Evolutionary conservation across 495 filamentous ascomycete genomes (phyloP), one percentile per base, ranked within the genome.

Genomic region (Aspergillus coremiiformis): DNA sequence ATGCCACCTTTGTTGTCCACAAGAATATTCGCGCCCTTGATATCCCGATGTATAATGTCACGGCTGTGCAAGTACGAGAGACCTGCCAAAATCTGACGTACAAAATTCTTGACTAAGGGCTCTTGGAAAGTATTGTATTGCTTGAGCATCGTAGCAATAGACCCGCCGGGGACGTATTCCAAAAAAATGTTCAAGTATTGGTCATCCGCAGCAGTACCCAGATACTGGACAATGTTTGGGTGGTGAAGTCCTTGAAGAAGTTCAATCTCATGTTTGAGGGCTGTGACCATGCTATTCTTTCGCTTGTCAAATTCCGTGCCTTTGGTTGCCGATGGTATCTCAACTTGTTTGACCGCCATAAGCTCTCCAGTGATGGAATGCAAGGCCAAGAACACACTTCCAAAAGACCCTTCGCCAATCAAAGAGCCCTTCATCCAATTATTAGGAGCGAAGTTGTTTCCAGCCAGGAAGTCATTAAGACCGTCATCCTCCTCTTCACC

Each of bases 391-490:
- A 90, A 99, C 44, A 99, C 93, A 58, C 88, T 91, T 60, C 93
- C 93, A 61, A 99, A 99, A 41, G 90, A 95, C 52, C 93, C 93
- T 66, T 96, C 90, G 41, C 93, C 93, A 59, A 99, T 99, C 43
- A 97, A 72, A 12, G 90, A 89, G 61, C 93, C 93, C 70, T 96
- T 95, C 90, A 99, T 99, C 90, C 95, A 99, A 63, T 92, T 90
- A 70, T 90, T 84, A 37, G 93, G 87, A 51, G 94, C 89, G 81
- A 93, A 96, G 23, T 89, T 89, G 62, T 96, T 91, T 29, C 89
- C 89, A 33, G 89, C 84, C 33, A 96, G 75, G 74, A 95, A 95
- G 30, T 84, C 82, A 54, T 89, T 84, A 5, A 91, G 75, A 48
- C 84, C 84, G 57, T 83, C 82, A 59, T 90, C 87, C 15, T 84